Evolutionary conservation across 257 asterid species (phyloP), one percentile per base, ranked within the genome.

Genomic region (Ligustrum vulgare): DNA sequence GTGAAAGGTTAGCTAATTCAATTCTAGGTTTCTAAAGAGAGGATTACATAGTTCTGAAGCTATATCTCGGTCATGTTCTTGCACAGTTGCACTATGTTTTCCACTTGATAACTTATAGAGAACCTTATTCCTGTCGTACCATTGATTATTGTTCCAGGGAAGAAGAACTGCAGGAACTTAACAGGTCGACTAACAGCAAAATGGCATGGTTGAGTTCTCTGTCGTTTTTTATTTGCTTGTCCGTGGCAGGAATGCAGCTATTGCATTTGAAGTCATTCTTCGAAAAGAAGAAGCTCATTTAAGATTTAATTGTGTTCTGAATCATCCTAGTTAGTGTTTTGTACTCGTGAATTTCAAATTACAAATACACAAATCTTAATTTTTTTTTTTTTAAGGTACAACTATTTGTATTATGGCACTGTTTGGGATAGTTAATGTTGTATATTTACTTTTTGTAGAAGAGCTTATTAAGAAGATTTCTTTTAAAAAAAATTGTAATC

Each of bases 271-370:
- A 93, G 86, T 34, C 91, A 11, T 93, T 89, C 85, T 93, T 93
- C 8, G 88, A 86, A 78, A 93, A 93, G 91, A 91, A 93, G 87
- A 93, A 91, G 93, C 90, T 93, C 36, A 91, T 93, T 28, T n/a
- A n/a, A n/a, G n/a, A n/a, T n/a, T n/a, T 91, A 80, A 82, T 77
- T 77, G 62, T 69, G 15, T 71, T 13, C 6, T 60, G 36, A 45
- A 32, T 58, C 15, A 18, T 31, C 34, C 67, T 25, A 60, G 67
- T 10, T 60, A 60, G 67, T 25, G 28, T 56, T n/a, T 54, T n/a
- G 23, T 54, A n/a, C 4, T 54, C 23, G 20, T 8, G 64, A 56
- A 56, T 56, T 56, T 41, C 15, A 22, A 56, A 56, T 8, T 56
- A 56, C 32, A 9, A 20, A 8, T 22, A n/a, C 64, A 20, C 1